Conservation (phyloP, 306 rosid species). For the Sindora glabra region DNA sequence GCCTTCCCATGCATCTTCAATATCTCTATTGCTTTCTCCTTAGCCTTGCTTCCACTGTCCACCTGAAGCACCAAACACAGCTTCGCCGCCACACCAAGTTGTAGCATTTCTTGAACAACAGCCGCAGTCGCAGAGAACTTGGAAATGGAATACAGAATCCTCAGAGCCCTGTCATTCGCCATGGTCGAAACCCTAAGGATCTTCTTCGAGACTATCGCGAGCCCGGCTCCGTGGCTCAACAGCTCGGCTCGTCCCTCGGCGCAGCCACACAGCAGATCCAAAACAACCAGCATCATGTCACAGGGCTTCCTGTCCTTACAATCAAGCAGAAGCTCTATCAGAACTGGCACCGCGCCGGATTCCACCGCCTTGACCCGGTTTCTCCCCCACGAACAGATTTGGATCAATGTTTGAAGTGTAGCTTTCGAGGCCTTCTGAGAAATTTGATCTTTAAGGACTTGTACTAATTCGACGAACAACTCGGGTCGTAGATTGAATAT, state of each 20-base stretch:
- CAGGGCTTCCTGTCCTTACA: constrained; percentile 31
- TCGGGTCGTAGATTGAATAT: constrained; percentile 18
- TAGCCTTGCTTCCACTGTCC: constrained; percentile 63
- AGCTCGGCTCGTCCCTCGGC: constrained; percentile 77
- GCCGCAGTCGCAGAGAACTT: constrained; percentile 37
- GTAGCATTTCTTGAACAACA: constrained; percentile 64
- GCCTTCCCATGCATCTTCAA: constrained; percentile 50
- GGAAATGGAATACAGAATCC: constrained; percentile 39
- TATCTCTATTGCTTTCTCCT: constrained; percentile 63
- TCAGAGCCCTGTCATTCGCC: constrained; percentile 67
- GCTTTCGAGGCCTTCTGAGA: constrained; percentile 52
- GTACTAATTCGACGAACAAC: constrained; percentile 36
- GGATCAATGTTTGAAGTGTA: constrained; percentile 35
- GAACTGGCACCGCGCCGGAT: constrained; percentile 46
- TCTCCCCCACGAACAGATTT: constrained; percentile 43
- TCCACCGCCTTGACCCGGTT: constrained; percentile 55
- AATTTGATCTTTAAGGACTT: constrained; percentile 43
- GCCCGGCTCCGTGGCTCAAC: constrained; percentile 57
- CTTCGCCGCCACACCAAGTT: constrained; percentile 65
- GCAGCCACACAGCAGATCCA: constrained; percentile 54
- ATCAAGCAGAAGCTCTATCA: constrained; percentile 55
- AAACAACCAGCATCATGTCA: constrained; percentile 50
- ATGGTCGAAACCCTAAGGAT: constrained; percentile 60
- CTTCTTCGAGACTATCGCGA: constrained; percentile 69
- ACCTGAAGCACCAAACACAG: constrained; percentile 62